Percentiles rank a stretch among this genome's conserved stretches.
Conservation (phyloP, 2,329 filamentous ascomycete species). For the Neonectria sp. region DNA sequence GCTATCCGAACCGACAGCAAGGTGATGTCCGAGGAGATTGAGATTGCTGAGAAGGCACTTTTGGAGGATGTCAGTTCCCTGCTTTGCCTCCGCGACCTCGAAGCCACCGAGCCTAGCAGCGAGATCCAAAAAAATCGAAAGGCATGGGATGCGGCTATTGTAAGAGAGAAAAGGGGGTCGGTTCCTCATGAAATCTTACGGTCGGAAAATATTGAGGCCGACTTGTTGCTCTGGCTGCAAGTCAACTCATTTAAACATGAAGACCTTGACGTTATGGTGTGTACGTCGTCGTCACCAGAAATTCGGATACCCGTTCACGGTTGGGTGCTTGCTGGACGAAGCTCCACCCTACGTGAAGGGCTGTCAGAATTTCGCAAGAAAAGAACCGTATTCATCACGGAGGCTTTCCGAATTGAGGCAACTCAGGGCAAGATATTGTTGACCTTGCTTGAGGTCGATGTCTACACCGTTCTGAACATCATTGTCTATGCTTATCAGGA, state of each 20-base stretch:
- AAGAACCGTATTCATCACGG: constrained; percentile 42
- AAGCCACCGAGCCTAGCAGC: constrained; percentile 55
- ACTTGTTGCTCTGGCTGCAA: constrained; percentile 68
- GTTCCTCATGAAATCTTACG: constrained; percentile 69
- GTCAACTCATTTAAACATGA: constrained; percentile 57
- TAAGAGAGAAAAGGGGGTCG: constrained; percentile 63
- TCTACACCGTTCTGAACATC: constrained; percentile 85
- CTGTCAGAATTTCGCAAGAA: constrained; percentile 69
- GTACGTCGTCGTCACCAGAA: constrained; percentile 75
- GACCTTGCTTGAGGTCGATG: constrained; percentile 78
- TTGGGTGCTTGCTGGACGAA: constrained; percentile 84
- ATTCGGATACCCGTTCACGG: constrained; percentile 85
- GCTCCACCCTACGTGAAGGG: constrained; percentile 74
- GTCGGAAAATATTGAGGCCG: constrained; percentile 76
- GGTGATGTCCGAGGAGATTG: constrained; percentile 80
- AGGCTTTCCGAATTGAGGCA: constrained; percentile 53
- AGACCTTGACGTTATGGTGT: constrained; percentile 62
- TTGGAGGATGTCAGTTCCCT: constrained; percentile 82
- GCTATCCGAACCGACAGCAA: constrained; percentile 89
- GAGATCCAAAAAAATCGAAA: constrained; percentile 58
- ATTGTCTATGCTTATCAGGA: constrained; percentile 88
- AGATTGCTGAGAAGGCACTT: constrained; percentile 76
- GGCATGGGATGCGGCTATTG: constrained; percentile 51
- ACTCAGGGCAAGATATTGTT: constrained; percentile 69
- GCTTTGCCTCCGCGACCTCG: constrained; percentile 76